phyloP scores from a whole-genome alignment of 2,329 filamentous ascomycete species.

The Stemphylium beticola region DNA sequence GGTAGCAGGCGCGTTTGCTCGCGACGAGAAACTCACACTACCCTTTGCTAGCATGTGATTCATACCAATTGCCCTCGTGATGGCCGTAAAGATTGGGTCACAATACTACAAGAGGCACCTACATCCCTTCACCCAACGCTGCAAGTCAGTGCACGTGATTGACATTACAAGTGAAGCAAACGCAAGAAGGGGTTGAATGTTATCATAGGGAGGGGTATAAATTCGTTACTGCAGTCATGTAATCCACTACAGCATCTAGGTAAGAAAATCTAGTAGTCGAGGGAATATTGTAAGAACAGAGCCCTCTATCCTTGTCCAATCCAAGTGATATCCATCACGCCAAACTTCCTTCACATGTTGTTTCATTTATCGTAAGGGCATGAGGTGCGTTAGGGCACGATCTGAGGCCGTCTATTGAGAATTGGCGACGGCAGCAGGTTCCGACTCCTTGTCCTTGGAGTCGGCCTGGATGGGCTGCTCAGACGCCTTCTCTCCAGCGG shows the following conservation, averaged over 20 bases:
- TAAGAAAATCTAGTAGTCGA: conserved; percentile 12
- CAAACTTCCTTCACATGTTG: conserved; percentile 21
- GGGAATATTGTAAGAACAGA: conserved; percentile 2
- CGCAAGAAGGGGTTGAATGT: not conserved
- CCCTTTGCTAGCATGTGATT: too few relatives aligned
- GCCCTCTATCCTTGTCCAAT: conserved; percentile 6
- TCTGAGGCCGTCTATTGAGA: conserved; percentile 5
- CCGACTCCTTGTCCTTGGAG: conserved; percentile 22
- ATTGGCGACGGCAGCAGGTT: conserved; percentile 17
- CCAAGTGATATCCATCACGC: conserved; percentile 20
- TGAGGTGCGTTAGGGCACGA: conserved; percentile 1
- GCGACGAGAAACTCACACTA: too few relatives aligned
- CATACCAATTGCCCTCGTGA: too few relatives aligned
- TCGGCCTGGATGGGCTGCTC: conserved; percentile 6
- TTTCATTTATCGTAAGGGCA: conserved; percentile 10
- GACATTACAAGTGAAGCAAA: too few relatives aligned
- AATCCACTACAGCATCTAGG: conserved; percentile 10
- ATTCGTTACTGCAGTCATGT: conserved; percentile 6
- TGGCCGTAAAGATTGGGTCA: too few relatives aligned
- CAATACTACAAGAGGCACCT: too few relatives aligned
- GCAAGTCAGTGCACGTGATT: not conserved
- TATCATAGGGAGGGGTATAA: conserved; percentile 7
- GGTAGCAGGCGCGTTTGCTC: too few relatives aligned
- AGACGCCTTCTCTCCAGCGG: not conserved
- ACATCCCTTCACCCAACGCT: not conserved